These are phyloP conservation scores for Glycine tomentella DNA, from an alignment of 306 rosid genomes.

Conservation along the genomic window DNA sequence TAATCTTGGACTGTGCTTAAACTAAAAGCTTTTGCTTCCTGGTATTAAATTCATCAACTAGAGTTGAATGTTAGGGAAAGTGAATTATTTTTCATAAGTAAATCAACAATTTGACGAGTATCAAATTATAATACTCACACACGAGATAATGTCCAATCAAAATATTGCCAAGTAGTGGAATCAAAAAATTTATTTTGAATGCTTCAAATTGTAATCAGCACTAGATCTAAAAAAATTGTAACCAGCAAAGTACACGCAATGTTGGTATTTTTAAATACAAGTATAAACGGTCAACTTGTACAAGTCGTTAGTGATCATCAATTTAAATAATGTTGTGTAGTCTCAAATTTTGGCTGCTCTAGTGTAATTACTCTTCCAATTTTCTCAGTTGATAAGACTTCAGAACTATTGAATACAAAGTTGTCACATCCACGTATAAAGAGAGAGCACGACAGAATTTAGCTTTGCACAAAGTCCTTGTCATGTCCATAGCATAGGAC, in stretches of 20 bases:
- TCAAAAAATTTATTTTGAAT: neutral
- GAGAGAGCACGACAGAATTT: neutral
- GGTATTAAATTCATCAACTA: neutral
- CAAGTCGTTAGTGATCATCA: neutral
- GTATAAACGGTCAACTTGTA: neutral
- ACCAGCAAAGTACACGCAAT: conserved; percentile 13
- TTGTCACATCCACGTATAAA: neutral
- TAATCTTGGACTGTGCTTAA: too few relatives aligned
- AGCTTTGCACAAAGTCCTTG: conserved; percentile 13
- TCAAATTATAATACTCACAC: too few relatives aligned
- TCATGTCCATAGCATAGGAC: neutral
- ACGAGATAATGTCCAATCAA: neutral
- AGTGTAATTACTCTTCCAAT: neutral
- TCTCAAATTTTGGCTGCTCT: neutral
- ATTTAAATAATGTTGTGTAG: neutral
- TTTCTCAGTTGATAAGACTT: neutral
- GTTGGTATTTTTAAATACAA: neutral
- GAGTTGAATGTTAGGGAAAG: neutral
- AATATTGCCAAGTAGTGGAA: neutral
- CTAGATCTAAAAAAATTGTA: neutral
- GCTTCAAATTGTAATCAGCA: neutral
- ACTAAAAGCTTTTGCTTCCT: neutral
- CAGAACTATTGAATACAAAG: neutral
- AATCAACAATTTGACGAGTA: neutral
- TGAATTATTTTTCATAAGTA: neutral